phyloP scores from a whole-genome alignment of 2,329 filamentous ascomycete species.

The Diaporthe helianthi region DNA sequence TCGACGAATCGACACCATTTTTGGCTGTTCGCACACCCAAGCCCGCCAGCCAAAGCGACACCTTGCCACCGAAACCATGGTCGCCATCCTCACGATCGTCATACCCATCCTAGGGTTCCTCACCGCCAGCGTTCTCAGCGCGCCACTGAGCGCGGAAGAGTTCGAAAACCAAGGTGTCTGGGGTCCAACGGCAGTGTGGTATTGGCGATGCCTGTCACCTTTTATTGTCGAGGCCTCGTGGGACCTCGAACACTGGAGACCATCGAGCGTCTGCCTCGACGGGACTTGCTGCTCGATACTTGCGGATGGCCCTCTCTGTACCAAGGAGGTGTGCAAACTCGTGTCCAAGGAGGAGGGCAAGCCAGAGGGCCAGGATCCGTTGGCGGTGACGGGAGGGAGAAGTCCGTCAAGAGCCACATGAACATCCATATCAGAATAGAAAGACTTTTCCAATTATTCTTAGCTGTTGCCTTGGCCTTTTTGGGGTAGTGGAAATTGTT shows the following conservation, averaged over 20 bases:
- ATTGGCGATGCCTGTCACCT: conserved; percentile 12
- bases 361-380: not conserved
- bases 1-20: not conserved
- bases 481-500: too few species aligned
- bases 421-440: not conserved
- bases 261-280: conserved; percentile 3
- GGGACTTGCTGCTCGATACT: conserved; percentile 15
- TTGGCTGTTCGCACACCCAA: too few species aligned
- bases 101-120: not conserved
- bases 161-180: conserved; percentile 10
- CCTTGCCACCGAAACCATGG: not conserved
- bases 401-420: not conserved
- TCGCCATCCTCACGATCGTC: not conserved
- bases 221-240: conserved; percentile 1
- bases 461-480: too few species aligned
- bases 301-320: conserved; percentile 11
- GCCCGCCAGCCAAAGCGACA: too few species aligned
- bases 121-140: not conserved
- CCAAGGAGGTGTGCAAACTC: conserved; percentile 1
- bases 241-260: not conserved
- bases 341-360: not conserved
- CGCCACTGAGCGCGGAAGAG: not conserved
- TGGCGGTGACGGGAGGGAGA: not conserved
- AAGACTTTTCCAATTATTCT: not conserved
- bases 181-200: conserved; percentile 9